A percentile compares a stretch with the other conserved stretches of the same genome.
Evolutionary conservation across 176 grass and related monocot genomes (phyloP).

Genomic region (Bonia amplexicaulis): DNA sequence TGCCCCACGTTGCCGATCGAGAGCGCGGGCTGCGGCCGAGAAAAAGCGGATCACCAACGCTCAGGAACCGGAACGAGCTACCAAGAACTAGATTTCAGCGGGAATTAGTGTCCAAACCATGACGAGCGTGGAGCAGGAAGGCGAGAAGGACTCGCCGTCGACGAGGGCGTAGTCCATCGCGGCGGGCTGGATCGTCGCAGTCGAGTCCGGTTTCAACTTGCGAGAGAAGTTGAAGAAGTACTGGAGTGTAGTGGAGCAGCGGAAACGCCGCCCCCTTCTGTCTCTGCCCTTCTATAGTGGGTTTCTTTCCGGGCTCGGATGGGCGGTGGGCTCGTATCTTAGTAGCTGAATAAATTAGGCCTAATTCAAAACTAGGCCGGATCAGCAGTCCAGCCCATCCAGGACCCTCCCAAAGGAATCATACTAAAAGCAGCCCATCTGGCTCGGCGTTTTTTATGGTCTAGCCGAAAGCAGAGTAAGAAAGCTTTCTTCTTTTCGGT

Average conservation of each 20-base stretch:
- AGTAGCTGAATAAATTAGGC: neutral
- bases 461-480: neutral
- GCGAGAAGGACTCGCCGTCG: conserved; percentile 54
- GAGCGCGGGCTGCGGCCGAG: conserved; percentile 60
- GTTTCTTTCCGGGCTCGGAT: neutral
- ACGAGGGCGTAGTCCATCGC: conserved; percentile 65
- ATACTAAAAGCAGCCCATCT: neutral
- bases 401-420: neutral
- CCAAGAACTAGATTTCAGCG: conserved; percentile 6
- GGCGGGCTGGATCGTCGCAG: neutral
- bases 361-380: neutral
- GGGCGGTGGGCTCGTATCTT: neutral
- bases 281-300: neutral
- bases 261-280: neutral
- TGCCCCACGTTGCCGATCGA: conserved; percentile 98
- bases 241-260: neutral
- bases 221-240: conserved; percentile 13
- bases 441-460: neutral
- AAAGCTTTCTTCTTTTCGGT: too few relatives aligned
- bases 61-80: neutral
- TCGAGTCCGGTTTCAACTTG: conserved; percentile 2
- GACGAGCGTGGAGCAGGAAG: conserved; percentile 53
- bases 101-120: conserved; percentile 36
- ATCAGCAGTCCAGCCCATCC: too few relatives aligned
- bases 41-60: neutral